These are phyloP conservation scores for Aureobasidium sp. DNA, from an alignment of 2,329 filamentous ascomycete genomes.

Conservation along the genomic window DNA sequence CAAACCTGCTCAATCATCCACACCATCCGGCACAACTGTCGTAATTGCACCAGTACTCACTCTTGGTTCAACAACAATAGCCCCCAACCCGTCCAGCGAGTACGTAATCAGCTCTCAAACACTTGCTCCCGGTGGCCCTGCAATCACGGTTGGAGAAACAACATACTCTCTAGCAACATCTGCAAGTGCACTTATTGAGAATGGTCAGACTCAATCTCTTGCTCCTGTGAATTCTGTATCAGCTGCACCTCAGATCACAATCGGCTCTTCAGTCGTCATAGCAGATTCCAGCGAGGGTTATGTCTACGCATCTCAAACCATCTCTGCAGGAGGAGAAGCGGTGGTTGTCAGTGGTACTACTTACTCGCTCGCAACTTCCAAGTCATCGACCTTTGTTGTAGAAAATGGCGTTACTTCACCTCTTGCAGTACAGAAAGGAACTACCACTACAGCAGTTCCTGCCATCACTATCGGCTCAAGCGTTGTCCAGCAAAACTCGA, in stretches of 20 bases:
- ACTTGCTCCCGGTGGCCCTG: constrained; percentile 14
- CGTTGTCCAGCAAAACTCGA: constrained; percentile 17
- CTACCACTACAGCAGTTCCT: not conserved
- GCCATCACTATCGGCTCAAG: not conserved
- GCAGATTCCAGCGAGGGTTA: not conserved
- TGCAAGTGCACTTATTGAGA: not conserved
- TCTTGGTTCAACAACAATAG: not conserved
- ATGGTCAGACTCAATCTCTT: not conserved
- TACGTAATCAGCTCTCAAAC: constrained; percentile 17
- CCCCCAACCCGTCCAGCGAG: not conserved
- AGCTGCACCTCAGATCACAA: not conserved
- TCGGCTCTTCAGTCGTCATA: not conserved
- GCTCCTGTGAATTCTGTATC: not conserved
- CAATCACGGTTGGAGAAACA: constrained; percentile 4
- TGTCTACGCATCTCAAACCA: constrained; percentile 9
- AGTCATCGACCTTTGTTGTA: not conserved
- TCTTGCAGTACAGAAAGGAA: not conserved
- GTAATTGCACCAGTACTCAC: not conserved
- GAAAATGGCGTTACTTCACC: not conserved
- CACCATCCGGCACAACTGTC: not conserved
- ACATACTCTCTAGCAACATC: not conserved
- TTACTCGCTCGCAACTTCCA: not conserved
- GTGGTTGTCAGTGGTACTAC: constrained; percentile 9
- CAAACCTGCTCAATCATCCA: not conserved
- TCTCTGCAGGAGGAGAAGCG: constrained; percentile 13